Base-by-base conservation (phyloP, 495 filamentous ascomycete species). In the Penicillium steckii region DNA sequence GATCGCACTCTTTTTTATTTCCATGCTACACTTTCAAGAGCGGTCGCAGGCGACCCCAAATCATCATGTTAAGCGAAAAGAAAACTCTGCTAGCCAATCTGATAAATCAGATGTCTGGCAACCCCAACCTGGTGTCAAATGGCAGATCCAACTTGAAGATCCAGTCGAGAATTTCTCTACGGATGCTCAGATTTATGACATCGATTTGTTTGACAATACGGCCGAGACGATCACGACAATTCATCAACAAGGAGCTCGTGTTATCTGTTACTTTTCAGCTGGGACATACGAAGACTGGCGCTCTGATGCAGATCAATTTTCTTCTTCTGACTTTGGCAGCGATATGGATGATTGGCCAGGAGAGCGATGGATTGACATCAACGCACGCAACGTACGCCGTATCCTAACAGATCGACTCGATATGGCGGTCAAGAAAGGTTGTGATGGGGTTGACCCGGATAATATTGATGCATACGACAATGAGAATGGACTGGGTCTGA, bases 191-290 rank as follows among this genome's bases (percentile, higher is more conserved):
- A 44, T 55, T 19, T 55, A 41, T 41, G 52, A 55, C 24, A 49
- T 55, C 29, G 52, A 55, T 25, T 38, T 55, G 8, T 55, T 55
- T 23, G 52, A 55, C 17, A 55, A 55, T 32, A 44, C 52, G 7
- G 52, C 46, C 3, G 46, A 49, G 10, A 55, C 46, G 15, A 55
- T 55, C 19, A 4, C 46, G 18, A 25, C 38, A 10, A 38, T 55
- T n/a, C 30, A 50, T 3, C 2, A 41, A 23, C 38, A 41, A 27
- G 18, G 19, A 7, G 7, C 38, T 2, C 6, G 75, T 42, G 80
- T 88, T 23, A 85, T 89, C 48, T 90, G 87, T 71, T 90, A 89
- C 61, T 89, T 88, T 70, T 82, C 78, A 10, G 87, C 85, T 0
- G 87, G 87, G 3, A 81, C 76, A 13, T 86, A 77, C 50, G 83